phyloP scores from a whole-genome alignment of 371 early-diverging fungal genomes.

The Apophysomyces ossiformis region DNA sequence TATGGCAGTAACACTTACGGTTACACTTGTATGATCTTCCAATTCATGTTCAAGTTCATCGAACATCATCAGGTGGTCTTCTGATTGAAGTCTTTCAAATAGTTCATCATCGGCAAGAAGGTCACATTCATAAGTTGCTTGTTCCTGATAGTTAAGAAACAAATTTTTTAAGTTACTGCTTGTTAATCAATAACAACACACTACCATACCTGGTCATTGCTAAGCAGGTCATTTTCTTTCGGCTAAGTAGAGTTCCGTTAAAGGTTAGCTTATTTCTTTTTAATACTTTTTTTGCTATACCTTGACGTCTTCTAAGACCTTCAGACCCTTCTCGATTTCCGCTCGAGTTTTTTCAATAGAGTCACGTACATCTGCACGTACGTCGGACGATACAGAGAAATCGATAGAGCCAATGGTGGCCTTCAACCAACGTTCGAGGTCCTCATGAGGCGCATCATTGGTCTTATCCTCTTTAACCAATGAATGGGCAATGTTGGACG shows the following conservation, averaged over 20 bases:
- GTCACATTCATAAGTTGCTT: slow-evolving; percentile 9
- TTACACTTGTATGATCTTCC: neutral
- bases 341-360: slow-evolving; percentile 67
- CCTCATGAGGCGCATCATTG: slow-evolving; percentile 15
- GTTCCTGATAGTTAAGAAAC: neutral
- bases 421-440: slow-evolving; percentile 31
- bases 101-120: slow-evolving; percentile 15
- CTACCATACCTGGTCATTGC: neutral
- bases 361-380: slow-evolving; percentile 53
- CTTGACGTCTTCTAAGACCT: slow-evolving; percentile 56
- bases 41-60: slow-evolving; percentile 14
- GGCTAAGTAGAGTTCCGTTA: neutral
- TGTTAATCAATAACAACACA: no score
- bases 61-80: slow-evolving; percentile 6
- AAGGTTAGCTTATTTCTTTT: slow-evolving; percentile 1
- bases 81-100: slow-evolving; percentile 10
- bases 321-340: slow-evolving; percentile 59
- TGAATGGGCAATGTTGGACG: neutral
- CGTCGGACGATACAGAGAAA: slow-evolving; percentile 15
- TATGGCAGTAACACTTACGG: neutral
- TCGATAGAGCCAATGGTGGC: slow-evolving; percentile 11
- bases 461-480: slow-evolving; percentile 9
- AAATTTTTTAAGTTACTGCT: no score
- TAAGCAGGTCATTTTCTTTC: neutral
- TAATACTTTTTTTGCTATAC: slow-evolving; percentile 17